A percentile compares a stretch with the other conserved stretches of the same genome.
Conservation (phyloP, 1,284 basidiomycete species). For the Ceratobasidium sp. region DNA sequence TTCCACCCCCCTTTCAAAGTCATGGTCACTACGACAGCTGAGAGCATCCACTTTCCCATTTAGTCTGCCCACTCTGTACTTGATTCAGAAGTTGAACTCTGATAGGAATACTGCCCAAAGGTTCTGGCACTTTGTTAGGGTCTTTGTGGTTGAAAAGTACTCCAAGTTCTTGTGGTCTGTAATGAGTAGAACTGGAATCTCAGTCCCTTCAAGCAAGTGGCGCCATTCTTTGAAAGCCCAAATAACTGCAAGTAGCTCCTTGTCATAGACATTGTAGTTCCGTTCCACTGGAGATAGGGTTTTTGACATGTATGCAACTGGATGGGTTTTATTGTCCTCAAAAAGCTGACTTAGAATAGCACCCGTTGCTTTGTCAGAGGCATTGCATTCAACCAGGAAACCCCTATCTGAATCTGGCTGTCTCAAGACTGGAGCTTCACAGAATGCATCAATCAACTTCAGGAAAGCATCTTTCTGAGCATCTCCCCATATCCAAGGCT, state of each 20-base stretch:
- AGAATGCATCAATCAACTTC: slow-evolving; percentile 43
- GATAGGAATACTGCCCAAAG: slow-evolving; percentile 52
- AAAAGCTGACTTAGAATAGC: slow-evolving; percentile 20
- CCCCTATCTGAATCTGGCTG: slow-evolving; percentile 48
- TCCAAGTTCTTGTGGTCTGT: slow-evolving; percentile 22
- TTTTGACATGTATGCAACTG: slow-evolving; percentile 15
- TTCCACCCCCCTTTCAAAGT: slow-evolving; percentile 8
- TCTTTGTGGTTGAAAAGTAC: neutral
- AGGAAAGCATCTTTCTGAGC: slow-evolving; percentile 52
- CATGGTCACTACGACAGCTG: too few relatives aligned
- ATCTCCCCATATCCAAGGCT: slow-evolving; percentile 46
- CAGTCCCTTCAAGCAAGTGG: slow-evolving; percentile 1
- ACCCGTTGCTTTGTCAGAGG: slow-evolving; percentile 25
- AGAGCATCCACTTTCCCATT: too few relatives aligned
- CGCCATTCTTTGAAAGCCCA: slow-evolving; percentile 4
- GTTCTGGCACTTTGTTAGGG: slow-evolving; percentile 52
- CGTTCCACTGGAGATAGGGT: neutral
- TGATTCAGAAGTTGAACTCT: too few relatives aligned
- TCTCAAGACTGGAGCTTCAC: neutral
- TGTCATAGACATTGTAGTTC: slow-evolving; percentile 18
- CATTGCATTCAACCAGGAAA: slow-evolving; percentile 40
- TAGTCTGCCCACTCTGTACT: too few relatives aligned
- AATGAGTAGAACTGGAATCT: neutral
- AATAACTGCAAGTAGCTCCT: neutral
- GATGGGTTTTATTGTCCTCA: slow-evolving; percentile 6